phyloP scores from a whole-genome alignment of 768 basidiomycete species.

The Cubamyces sp. region DNA sequence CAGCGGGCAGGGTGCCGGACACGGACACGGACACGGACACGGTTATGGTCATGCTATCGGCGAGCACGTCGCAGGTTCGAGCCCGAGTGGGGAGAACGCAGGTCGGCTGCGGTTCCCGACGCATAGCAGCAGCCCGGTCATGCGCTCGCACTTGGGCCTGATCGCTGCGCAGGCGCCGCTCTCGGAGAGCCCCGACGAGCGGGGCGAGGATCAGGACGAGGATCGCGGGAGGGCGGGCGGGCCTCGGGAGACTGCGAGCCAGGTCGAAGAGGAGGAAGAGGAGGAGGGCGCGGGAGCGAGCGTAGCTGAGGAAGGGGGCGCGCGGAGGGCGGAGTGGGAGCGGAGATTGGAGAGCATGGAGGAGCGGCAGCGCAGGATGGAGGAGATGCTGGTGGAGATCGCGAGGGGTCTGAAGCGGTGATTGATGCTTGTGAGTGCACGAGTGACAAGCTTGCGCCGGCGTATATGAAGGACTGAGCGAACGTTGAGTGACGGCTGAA shows the following conservation, averaged over 20 bases:
- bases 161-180: slow-evolving; percentile 24
- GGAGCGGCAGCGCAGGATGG: slow-evolving; percentile 50
- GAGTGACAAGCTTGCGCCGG: background rate
- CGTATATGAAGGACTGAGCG: background rate
- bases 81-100: background rate
- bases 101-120: slow-evolving; percentile 29
- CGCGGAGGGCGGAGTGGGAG: slow-evolving; percentile 32
- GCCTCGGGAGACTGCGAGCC: slow-evolving; percentile 29
- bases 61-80: background rate
- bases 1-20: too few relatives aligned
- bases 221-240: background rate
- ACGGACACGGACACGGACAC: too few relatives aligned
- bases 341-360: slow-evolving; percentile 47
- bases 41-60: too few relatives aligned
- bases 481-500: too few relatives aligned
- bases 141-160: slow-evolving; percentile 17
- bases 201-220: background rate
- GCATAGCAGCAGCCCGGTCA: slow-evolving; percentile 7
- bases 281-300: slow-evolving; percentile 25
- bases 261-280: slow-evolving; percentile 32
- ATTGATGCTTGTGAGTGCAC: background rate
- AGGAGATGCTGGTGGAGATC: slow-evolving; percentile 46
- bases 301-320: background rate
- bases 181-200: slow-evolving; percentile 36
- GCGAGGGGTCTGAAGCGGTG: slow-evolving; percentile 12